phyloP scores from a whole-genome alignment of 2,329 filamentous ascomycete species.

The Alternaria consortialis region DNA sequence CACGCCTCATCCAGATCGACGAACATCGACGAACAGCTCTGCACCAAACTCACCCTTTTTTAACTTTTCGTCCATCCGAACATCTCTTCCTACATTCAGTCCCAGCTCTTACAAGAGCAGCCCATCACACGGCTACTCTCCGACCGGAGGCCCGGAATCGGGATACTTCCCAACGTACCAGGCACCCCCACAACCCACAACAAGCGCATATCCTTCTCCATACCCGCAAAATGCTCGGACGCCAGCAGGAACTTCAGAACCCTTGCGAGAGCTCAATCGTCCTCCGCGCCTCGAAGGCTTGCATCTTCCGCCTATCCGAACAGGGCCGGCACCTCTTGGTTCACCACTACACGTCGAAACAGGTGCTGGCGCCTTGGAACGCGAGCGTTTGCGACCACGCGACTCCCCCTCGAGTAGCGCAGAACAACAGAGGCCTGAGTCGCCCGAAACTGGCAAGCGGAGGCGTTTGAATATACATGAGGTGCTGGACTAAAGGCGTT shows the following conservation, averaged over 20 bases:
- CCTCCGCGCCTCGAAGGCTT: constrained; percentile 42
- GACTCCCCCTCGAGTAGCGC: constrained; percentile 38
- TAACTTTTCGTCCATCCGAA: constrained; percentile 46
- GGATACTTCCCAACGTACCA: constrained; percentile 47
- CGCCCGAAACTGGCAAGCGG: constrained; percentile 46
- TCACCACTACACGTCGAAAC: constrained; percentile 44
- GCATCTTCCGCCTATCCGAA: constrained; percentile 50
- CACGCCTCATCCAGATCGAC: constrained; percentile 39
- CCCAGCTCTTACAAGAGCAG: constrained; percentile 47
- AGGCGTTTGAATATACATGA: constrained; percentile 50
- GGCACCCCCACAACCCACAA: constrained; percentile 34
- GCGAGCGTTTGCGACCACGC: constrained; percentile 39
- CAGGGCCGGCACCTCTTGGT: constrained; percentile 39
- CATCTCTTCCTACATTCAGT: constrained; percentile 46
- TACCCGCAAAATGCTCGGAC: constrained; percentile 40
- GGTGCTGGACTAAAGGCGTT: constrained; percentile 43
- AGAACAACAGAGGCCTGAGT: constrained; percentile 39
- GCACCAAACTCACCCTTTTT: constrained; percentile 48
- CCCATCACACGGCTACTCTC: constrained; percentile 48
- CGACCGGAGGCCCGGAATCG: constrained; percentile 43
- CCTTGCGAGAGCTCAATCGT: constrained; percentile 36
- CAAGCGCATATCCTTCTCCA: constrained; percentile 37
- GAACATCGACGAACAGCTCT: constrained; percentile 44
- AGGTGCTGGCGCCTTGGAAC: constrained; percentile 24
- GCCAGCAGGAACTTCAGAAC: constrained; percentile 39